Evolutionary conservation across 208 protist species (phyloP).

Genomic region (Trypanosoma avium): DNA sequence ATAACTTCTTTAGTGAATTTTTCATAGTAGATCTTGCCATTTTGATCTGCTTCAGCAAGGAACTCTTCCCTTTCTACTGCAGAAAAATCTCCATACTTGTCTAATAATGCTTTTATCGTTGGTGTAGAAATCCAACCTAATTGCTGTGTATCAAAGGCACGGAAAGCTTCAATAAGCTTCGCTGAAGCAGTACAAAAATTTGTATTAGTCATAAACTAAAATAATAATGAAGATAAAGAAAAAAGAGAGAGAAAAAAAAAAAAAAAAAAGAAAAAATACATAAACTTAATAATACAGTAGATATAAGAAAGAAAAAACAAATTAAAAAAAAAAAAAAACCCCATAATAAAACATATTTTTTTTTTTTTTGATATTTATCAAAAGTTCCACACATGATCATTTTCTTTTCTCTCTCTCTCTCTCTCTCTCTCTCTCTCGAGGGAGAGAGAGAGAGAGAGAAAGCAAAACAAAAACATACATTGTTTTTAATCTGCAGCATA

Average conservation of each 20-base stretch:
- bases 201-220: neutral
- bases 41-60: conserved; percentile 18
- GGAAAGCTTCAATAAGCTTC: conserved; percentile 13
- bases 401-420: no score
- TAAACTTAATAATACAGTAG: neutral
- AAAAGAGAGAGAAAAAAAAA: neutral
- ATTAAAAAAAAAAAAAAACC: neutral
- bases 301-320: neutral
- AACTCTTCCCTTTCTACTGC: conserved; percentile 19
- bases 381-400: no score
- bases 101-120: neutral
- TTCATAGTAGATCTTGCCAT: conserved; percentile 11
- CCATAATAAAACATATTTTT: no score
- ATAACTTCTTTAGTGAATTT: conserved; percentile 13
- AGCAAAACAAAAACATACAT: no score
- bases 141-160: conserved; percentile 1
- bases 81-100: conserved; percentile 21
- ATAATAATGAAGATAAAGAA: conserved; percentile 1
- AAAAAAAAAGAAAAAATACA: neutral
- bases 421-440: no score
- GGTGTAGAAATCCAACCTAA: conserved; percentile 4
- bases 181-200: neutral
- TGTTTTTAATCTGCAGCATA: no score
- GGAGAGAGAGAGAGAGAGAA: no score
- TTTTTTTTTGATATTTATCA: no score